Base-by-base conservation (phyloP, 805 yeast species). In the Cyberlindnera mrakii region DNA sequence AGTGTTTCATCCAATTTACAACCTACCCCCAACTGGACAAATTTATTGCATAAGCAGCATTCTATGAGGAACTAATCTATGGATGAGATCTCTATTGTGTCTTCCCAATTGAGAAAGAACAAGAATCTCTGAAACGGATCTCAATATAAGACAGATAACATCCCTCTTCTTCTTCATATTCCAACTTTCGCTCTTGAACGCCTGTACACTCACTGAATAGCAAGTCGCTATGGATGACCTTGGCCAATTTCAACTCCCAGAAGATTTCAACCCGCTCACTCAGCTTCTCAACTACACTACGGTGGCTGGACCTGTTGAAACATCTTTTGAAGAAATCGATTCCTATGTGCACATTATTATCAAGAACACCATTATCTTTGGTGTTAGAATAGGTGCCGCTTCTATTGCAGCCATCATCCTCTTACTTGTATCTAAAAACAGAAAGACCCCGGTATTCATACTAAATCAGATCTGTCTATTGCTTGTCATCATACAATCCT, bases 401-500 rank as follows among this genome's bases (percentile, higher is more conserved):
- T 62, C 65, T 6, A 46, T 75, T 2, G 70, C 80, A 5, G 56
- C 76, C 41, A 59, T 74, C 11, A 58, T 71, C 5, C 62, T 80
- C 35, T 68, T 73, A 53, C 58, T 80, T 45, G 62, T 74, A 7
- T 69, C 78, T 2, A 74, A 71, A 42, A 76, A 74, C 45, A 77
- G 71, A 52, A 71, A 62, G 18, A 77, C 90, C 0, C 85, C 89
- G 7, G 75, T 88, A 25, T 91, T 87, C 59, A 59, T 80, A n/a
- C 63, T 88, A 36, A 89, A 90, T 61, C 80, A 80, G 57, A 40
- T 70, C 3, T 76, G 85, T 30, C 66, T 91, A 41, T 39, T 76
- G 3, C 57, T 79, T 5, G 63, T 82, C 41, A 60, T 82, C 5
- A 44, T 88, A 14, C 82, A 85, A 41, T 75, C 89, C 1, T 72